Conservation (phyloP, 331 rosid species). For the Spiraea crenata region DNA sequence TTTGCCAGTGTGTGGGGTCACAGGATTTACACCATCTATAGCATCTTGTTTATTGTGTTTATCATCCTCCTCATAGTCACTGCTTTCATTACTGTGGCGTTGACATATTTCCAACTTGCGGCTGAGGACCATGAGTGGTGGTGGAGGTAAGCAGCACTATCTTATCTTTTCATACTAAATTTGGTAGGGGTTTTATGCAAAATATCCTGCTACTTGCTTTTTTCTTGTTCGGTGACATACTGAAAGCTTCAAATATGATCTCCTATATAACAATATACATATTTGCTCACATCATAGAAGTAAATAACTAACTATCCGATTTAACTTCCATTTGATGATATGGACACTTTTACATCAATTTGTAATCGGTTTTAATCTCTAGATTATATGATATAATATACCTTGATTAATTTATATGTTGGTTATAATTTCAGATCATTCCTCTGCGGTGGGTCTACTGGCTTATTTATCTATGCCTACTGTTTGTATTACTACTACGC, state of each 20-base stretch:
- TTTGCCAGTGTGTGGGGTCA: slow-evolving; percentile 99
- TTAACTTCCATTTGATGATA: neutral
- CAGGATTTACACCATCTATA: slow-evolving; percentile 87
- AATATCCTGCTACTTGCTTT: neutral
- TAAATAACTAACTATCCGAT: neutral
- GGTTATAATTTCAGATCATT: slow-evolving; percentile 61
- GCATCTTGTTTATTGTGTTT: slow-evolving; percentile 66
- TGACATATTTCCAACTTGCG: slow-evolving; percentile 83
- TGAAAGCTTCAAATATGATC: too few relatives aligned
- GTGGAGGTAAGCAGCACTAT: slow-evolving; percentile 75
- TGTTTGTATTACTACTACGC: slow-evolving; percentile 90
- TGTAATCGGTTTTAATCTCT: neutral
- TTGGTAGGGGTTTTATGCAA: neutral
- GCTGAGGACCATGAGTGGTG: slow-evolving; percentile 89
- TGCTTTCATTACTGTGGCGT: slow-evolving; percentile 81
- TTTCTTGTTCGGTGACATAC: too few relatives aligned
- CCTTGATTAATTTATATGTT: slow-evolving; percentile 23
- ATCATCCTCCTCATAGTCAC: slow-evolving; percentile 74
- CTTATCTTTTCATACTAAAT: neutral
- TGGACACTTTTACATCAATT: neutral
- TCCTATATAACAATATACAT: too few relatives aligned
- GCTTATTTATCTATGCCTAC: slow-evolving; percentile 75
- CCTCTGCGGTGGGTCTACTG: slow-evolving; percentile 93
- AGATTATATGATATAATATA: neutral
- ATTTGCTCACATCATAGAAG: too few relatives aligned